These are phyloP conservation scores for Penicillium canariense DNA, from an alignment of 495 filamentous ascomycete species.

Conservation along the genomic window DNA sequence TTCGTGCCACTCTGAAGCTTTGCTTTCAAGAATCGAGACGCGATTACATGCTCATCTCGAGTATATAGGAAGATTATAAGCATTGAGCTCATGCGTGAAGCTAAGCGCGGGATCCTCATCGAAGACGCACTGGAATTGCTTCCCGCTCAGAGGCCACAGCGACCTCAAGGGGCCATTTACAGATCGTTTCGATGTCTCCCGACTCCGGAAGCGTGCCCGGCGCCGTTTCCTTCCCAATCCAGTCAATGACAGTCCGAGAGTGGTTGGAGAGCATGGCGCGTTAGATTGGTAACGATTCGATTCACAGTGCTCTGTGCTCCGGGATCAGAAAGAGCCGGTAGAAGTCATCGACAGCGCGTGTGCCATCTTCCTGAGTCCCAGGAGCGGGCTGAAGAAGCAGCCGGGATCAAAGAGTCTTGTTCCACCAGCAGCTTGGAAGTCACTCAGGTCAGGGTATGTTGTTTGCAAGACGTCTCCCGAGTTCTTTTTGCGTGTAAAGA, in stretches of 20 bases:
- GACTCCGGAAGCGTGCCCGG: conserved; percentile 13
- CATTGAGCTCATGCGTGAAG: too few relatives aligned
- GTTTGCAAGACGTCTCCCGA: conserved; percentile 23
- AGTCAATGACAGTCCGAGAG: conserved; percentile 42
- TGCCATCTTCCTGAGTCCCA: conserved; percentile 45
- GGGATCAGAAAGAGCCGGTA: conserved; percentile 49
- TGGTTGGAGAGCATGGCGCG: conserved; percentile 42
- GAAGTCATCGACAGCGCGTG: conserved; percentile 39
- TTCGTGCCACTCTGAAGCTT: too few relatives aligned
- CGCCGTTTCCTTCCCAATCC: conserved; percentile 44
- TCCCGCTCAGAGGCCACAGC: too few relatives aligned
- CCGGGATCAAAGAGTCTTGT: conserved; percentile 44
- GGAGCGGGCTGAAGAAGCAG: conserved; percentile 44
- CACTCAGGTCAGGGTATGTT: conserved; percentile 43
- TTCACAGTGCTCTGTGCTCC: conserved; percentile 45
- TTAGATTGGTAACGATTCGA: conserved; percentile 34
- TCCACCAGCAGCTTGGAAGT: conserved; percentile 42
- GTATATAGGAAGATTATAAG: too few relatives aligned
- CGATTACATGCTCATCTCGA: too few relatives aligned
- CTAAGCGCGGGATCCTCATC: too few relatives aligned
- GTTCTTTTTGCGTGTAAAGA: conserved; percentile 3
- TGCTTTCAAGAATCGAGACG: too few relatives aligned
- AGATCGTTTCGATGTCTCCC: background rate
- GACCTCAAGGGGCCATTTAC: background rate
- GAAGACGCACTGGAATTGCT: too few relatives aligned